phyloP scores from a whole-genome alignment of 352 stramenopile species.

The Phytophthora ohioensis region DNA sequence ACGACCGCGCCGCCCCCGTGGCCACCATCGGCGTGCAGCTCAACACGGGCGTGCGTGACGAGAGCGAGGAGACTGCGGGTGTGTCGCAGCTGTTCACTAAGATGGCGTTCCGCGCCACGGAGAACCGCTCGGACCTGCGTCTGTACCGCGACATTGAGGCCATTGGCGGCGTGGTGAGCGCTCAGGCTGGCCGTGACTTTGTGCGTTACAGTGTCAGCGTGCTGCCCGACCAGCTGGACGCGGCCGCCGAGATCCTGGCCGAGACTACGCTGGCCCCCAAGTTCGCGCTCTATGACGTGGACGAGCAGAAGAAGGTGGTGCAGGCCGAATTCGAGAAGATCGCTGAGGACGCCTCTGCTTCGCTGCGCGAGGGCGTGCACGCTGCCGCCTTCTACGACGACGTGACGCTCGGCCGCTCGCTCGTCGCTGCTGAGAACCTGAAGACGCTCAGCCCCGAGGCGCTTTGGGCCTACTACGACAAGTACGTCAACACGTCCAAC shows the following conservation, averaged over 20 bases:
- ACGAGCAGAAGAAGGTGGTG: conserved; percentile 76
- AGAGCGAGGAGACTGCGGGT: conserved; percentile 77
- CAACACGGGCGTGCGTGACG: conserved; percentile 63
- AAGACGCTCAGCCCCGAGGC: conserved; percentile 52
- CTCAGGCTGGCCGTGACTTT: conserved; percentile 72
- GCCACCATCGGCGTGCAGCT: conserved; percentile 77
- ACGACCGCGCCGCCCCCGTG: conserved; percentile 56
- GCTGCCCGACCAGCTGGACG: conserved; percentile 70
- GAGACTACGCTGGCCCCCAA: conserved; percentile 82
- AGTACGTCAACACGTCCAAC: conserved; percentile 74
- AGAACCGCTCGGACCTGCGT: conserved; percentile 77
- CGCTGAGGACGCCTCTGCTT: conserved; percentile 45
- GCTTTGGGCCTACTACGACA: conserved; percentile 66
- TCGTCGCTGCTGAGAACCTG: conserved; percentile 67
- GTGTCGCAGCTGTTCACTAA: conserved; percentile 84
- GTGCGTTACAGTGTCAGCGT: conserved; percentile 85
- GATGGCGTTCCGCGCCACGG: conserved; percentile 85
- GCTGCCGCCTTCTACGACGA: conserved; percentile 87
- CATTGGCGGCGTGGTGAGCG: conserved; percentile 73
- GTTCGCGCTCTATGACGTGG: conserved; percentile 84
- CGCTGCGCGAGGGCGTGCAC: conserved; percentile 71
- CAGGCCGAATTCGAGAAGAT: conserved; percentile 61
- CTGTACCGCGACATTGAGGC: conserved; percentile 87
- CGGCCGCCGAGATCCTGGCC: conserved; percentile 75
- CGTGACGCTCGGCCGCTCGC: conserved; percentile 65